phyloP scores from a whole-genome alignment of 768 basidiomycete species.

The Piloderma croceum region DNA sequence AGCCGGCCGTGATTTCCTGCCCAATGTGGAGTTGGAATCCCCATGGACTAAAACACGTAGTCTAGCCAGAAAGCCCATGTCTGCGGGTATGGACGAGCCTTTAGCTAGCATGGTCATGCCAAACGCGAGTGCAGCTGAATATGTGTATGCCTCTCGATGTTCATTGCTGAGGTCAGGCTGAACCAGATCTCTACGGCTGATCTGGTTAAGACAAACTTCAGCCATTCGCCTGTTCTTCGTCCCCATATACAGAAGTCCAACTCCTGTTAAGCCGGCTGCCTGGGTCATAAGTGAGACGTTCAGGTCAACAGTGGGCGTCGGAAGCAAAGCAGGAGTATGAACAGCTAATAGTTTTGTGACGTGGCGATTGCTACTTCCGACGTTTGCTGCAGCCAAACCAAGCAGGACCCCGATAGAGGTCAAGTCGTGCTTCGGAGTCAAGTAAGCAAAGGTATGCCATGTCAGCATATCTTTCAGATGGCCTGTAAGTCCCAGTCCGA shows the following conservation, averaged over 20 bases:
- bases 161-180: constrained; percentile 83
- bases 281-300: constrained; percentile 90
- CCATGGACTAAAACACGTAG: constrained; percentile 76
- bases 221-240: constrained; percentile 88
- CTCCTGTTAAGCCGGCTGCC: constrained; percentile 78
- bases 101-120: constrained; percentile 96
- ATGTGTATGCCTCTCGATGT: constrained; percentile 88
- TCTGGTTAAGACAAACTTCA: constrained; percentile 83
- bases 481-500: constrained; percentile 87
- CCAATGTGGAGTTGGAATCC: constrained; percentile 39
- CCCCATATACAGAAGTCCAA: constrained; percentile 87
- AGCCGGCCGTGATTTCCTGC: constrained; percentile 34
- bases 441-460: constrained; percentile 93
- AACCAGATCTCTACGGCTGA: constrained; percentile 69
- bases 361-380: constrained; percentile 79
- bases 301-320: constrained; percentile 79
- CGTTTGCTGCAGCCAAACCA: constrained; percentile 87
- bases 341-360: constrained; percentile 90
- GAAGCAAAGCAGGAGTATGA: constrained; percentile 89
- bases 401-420: constrained; percentile 92
- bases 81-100: constrained; percentile 74
- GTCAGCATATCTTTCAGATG: constrained; percentile 86
- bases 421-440: constrained; percentile 93
- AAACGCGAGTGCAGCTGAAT: constrained; percentile 83
- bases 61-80: constrained; percentile 60